Conservation (phyloP, 2,329 filamentous ascomycete genomes). For the Ilyonectria sp. region DNA sequence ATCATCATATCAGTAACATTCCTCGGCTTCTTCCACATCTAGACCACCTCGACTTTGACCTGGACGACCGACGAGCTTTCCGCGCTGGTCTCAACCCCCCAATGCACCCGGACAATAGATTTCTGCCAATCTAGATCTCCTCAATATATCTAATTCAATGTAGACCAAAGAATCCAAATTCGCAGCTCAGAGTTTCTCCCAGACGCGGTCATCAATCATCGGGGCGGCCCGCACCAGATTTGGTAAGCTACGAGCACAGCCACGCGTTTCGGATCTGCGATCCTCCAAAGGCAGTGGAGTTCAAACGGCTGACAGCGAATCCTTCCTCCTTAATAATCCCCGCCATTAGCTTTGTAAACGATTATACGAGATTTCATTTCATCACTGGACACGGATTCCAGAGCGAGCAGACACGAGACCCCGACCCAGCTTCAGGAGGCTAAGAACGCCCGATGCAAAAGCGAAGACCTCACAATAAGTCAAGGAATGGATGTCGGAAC, state of each 20-base stretch:
- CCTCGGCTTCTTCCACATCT: neutral
- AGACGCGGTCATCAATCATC: neutral
- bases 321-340: neutral
- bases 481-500: conserved; percentile 45
- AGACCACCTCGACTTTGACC: neutral
- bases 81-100: neutral
- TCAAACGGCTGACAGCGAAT: conserved; percentile 2
- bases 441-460: conserved; percentile 35
- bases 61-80: neutral
- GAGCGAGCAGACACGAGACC: neutral
- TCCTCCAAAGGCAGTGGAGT: neutral
- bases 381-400: neutral
- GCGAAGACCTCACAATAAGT: conserved; percentile 44
- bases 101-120: neutral
- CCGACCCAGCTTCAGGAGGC: neutral
- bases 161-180: too few relatives aligned
- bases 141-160: too few relatives aligned
- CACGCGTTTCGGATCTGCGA: conserved; percentile 22
- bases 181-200: neutral
- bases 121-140: neutral
- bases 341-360: neutral
- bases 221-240: neutral
- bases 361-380: neutral
- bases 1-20: neutral
- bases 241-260: conserved; percentile 37